phyloP scores from a whole-genome alignment of 768 basidiomycete genomes.

The Tricholoma flavovirens region DNA sequence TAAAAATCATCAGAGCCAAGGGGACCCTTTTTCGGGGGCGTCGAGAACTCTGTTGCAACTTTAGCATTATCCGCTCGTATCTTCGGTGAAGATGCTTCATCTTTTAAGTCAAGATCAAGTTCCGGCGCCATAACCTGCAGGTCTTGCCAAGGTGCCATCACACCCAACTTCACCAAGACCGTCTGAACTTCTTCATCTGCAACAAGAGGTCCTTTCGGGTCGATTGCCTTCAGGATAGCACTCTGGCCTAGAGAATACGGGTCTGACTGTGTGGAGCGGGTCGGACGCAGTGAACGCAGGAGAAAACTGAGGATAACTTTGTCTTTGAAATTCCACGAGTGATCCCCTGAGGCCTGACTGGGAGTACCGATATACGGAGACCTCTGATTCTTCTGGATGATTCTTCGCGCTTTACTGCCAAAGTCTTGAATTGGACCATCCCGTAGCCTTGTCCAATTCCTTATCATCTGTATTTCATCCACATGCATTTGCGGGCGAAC shows the following conservation, averaged over 20 bases:
- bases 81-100: slow-evolving; percentile 21
- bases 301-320: slow-evolving; percentile 55
- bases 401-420: slow-evolving; percentile 37
- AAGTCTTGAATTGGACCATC: slow-evolving; percentile 43
- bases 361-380: slow-evolving; percentile 25
- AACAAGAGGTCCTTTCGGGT: slow-evolving; percentile 28
- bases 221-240: slow-evolving; percentile 53
- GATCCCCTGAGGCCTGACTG: slow-evolving; percentile 19
- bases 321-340: slow-evolving; percentile 49
- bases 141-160: slow-evolving; percentile 80
- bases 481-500: slow-evolving; percentile 62
- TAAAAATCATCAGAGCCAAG: slow-evolving; percentile 64
- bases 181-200: slow-evolving; percentile 33
- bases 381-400: slow-evolving; percentile 33
- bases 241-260: slow-evolving; percentile 52
- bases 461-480: slow-evolving; percentile 42
- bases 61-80: slow-evolving; percentile 22
- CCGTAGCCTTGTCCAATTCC: slow-evolving; percentile 38
- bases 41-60: slow-evolving; percentile 23
- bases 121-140: slow-evolving; percentile 34
- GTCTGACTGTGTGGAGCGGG: slow-evolving; percentile 49
- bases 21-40: slow-evolving; percentile 22
- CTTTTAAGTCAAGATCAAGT: slow-evolving; percentile 30
- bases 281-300: slow-evolving; percentile 42
- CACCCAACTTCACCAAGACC: slow-evolving; percentile 66